phyloP scores from a whole-genome alignment of 352 stramenopile genomes.

The Halophytophthora polymorphica region DNA sequence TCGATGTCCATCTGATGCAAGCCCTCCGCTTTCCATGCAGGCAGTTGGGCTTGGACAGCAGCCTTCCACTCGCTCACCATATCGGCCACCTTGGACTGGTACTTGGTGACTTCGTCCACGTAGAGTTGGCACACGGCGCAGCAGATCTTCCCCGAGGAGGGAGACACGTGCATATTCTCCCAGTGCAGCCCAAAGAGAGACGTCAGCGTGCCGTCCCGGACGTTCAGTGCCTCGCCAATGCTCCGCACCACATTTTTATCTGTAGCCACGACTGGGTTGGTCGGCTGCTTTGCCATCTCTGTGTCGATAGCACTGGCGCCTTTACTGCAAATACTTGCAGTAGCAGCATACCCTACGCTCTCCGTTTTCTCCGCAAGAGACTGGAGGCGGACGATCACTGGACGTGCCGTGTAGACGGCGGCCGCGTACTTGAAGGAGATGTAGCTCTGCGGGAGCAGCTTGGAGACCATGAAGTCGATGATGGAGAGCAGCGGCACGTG shows the following conservation, averaged over 20 bases:
- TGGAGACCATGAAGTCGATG: conserved; percentile 50
- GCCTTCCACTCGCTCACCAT: conserved; percentile 45
- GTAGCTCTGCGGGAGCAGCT: conserved; percentile 52
- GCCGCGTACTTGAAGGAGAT: conserved; percentile 61
- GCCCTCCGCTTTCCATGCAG: conserved; percentile 40
- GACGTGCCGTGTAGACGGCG: conserved; percentile 48
- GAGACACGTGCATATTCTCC: conserved; percentile 49
- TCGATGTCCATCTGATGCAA: conserved; percentile 68
- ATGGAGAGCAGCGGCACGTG: conserved; percentile 47
- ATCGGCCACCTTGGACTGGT: conserved; percentile 38
- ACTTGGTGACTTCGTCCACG: conserved; percentile 37
- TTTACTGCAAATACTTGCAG: not conserved
- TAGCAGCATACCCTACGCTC: not conserved
- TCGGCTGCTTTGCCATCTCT: no score
- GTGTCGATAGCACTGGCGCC: no score
- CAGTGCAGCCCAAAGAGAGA: conserved; percentile 62
- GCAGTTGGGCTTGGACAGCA: conserved; percentile 29
- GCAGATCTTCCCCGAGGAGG: conserved; percentile 23
- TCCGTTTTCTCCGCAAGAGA: conserved; percentile 8
- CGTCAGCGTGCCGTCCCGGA: conserved; percentile 32
- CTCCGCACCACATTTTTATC: conserved; percentile 21
- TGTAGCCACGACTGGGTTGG: conserved; percentile 7
- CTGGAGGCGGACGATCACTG: conserved; percentile 42
- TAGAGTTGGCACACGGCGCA: conserved; percentile 47
- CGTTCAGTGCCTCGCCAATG: conserved; percentile 22